Conservation (phyloP, 345 rosid species). For the Arabidopsis arenosa region DNA sequence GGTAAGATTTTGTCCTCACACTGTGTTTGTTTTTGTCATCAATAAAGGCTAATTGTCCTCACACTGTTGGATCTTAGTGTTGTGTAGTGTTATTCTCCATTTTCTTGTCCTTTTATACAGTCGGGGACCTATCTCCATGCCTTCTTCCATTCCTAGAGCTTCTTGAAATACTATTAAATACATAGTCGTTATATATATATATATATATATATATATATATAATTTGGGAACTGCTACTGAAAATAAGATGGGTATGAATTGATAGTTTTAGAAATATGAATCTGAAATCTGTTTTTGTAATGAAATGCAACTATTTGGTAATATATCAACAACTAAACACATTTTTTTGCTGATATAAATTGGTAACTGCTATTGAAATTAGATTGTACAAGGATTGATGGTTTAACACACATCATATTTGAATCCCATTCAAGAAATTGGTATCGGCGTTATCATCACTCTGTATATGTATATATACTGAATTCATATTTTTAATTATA, state of each 20-base stretch:
- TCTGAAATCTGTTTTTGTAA: background rate
- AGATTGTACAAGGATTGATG: background rate
- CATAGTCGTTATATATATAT: background rate
- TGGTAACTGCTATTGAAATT: background rate
- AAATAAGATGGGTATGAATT: background rate
- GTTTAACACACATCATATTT: too few relatives aligned
- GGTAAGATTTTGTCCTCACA: conserved; percentile 32
- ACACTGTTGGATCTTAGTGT: conserved; percentile 33
- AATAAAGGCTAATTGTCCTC: conserved; percentile 39
- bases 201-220: too few relatives aligned
- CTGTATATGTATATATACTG: background rate
- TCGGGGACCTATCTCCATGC: conserved; percentile 38
- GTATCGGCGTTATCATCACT: background rate
- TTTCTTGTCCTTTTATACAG: conserved; percentile 29
- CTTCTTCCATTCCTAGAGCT: conserved; percentile 23
- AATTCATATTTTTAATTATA: background rate
- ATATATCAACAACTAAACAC: background rate
- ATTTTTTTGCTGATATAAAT: background rate
- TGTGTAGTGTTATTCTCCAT: conserved; percentile 35
- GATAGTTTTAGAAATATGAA: background rate
- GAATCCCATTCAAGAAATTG: background rate
- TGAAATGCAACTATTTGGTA: background rate
- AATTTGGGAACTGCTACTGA: background rate
- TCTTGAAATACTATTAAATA: background rate
- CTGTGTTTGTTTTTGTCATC: conserved; percentile 24